Percentiles rank a stretch among this genome's conserved stretches.
phyloP scores from a whole-genome alignment of 495 filamentous ascomycete genomes.

The Penicillium bialowiezense region DNA sequence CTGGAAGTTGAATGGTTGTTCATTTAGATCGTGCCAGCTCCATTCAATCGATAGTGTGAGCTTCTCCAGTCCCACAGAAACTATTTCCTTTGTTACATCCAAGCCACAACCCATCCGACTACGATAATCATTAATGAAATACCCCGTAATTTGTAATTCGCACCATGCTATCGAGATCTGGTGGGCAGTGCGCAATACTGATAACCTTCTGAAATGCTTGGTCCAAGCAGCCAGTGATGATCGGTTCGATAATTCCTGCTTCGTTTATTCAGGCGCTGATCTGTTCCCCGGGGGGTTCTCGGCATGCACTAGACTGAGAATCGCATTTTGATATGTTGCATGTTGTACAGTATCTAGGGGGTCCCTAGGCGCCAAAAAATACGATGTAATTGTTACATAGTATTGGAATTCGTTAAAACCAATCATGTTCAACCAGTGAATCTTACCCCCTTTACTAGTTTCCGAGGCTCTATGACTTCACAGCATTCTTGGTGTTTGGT shows the following conservation, averaged over 20 bases:
- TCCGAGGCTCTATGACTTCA: slow-evolving; percentile 2
- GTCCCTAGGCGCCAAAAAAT: not conserved
- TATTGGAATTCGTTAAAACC: not conserved
- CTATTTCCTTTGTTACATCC: no score
- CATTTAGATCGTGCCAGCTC: no score
- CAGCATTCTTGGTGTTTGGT: slow-evolving; percentile 2
- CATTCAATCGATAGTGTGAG: no score
- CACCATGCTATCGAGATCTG: not conserved
- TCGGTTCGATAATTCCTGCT: slow-evolving; percentile 11
- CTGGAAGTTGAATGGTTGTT: no score
- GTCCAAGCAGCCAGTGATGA: slow-evolving; percentile 11
- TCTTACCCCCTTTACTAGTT: not conserved
- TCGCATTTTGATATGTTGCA: not conserved
- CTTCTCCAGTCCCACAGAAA: no score
- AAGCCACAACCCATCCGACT: not conserved
- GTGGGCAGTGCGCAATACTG: slow-evolving; percentile 1
- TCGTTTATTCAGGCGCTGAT: not conserved
- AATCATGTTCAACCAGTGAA: not conserved
- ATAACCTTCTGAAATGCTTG: slow-evolving; percentile 12
- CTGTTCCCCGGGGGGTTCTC: not conserved
- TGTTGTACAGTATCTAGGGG: not conserved
- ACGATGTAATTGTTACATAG: not conserved
- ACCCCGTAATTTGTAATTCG: no score
- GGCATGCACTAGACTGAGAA: not conserved
- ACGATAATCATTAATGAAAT: no score